Evolutionary conservation across 2,329 filamentous ascomycete species (phyloP).

Genomic region (Ceratocystis papillata): DNA sequence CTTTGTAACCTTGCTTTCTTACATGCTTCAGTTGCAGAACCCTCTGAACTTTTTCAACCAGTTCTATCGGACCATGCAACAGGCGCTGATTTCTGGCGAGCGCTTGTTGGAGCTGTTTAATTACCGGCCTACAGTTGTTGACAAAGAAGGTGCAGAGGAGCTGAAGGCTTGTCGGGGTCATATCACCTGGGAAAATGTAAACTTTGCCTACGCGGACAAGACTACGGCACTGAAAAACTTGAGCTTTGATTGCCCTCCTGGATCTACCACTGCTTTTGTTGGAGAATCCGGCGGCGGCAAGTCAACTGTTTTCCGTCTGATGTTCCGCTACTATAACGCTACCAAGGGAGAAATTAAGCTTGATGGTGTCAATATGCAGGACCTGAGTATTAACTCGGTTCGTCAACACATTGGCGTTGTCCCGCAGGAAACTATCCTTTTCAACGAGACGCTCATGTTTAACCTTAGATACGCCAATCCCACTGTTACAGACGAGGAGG

Average conservation of each 20-base stretch:
- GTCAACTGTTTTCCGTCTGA: constrained; percentile 86
- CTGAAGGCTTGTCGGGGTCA: constrained; percentile 64
- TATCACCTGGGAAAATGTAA: constrained; percentile 77
- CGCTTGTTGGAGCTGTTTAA: constrained; percentile 92
- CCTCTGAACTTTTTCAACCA: constrained; percentile 84
- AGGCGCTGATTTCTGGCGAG: constrained; percentile 94
- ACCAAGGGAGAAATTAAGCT: constrained; percentile 69
- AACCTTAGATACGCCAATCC: constrained; percentile 86
- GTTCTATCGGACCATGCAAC: constrained; percentile 92
- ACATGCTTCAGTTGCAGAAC: constrained; percentile 68
- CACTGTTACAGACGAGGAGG: constrained; percentile 65
- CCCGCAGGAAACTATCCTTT: constrained; percentile 88
- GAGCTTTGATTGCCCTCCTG: constrained; percentile 73
- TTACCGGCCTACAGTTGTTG: constrained; percentile 82
- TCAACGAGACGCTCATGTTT: constrained; percentile 92
- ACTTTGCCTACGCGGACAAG: constrained; percentile 80
- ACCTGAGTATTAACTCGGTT: constrained; percentile 87
- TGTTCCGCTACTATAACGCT: constrained; percentile 94
- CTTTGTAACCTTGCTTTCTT: constrained; percentile 64
- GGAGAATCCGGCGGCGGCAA: constrained; percentile 96
- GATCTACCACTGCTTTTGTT: constrained; percentile 89
- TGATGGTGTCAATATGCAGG: constrained; percentile 72
- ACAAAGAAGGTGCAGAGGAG: constrained; percentile 53
- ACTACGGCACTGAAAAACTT: constrained; percentile 76
- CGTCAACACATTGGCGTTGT: constrained; percentile 88